Base-by-base conservation (phyloP, 1,284 basidiomycete species). In the Ganoderma multipileum region DNA sequence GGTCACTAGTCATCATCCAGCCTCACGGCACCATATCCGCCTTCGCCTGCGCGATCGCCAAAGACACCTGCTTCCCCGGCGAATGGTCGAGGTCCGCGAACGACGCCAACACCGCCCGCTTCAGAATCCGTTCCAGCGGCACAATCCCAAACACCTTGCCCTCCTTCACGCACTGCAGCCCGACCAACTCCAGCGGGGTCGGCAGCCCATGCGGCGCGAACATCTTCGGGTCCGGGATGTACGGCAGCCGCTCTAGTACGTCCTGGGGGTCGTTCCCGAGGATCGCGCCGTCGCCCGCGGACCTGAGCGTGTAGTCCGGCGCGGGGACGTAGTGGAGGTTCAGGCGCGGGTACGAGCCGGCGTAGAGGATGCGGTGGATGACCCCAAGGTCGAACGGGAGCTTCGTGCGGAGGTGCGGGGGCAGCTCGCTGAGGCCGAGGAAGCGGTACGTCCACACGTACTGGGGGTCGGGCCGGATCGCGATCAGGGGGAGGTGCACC, bases 391-490 rank as follows among this genome's bases (percentile, higher is more conserved):
- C 68, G 44, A 68, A 52, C 23, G 38, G 18, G 14, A 72, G 26
- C n/a, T 16, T n/a, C 28, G 39, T 20, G n/a, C 57, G 65, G 20
- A 50, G 41, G 23, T 58, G 50, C 23, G 12, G 23, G 20, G 61
- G 66, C 61, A 66, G 41, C 23, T 52, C 63, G 18, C 39, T 61
- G 52, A 75, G 38, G 44, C 78, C 77, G 23, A 81, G 68, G 72
- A 81, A 79, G 41, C 77, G 76, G 67, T 73, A 73, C n/a, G 74
- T 42, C 80, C 80, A 81, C 26, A 66, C 50, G 30, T 23, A 6
- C 18, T 52, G 39, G 7, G 67, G 65, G 6, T 62, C 57, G 6
- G 18, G 23, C 9, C 42, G 36, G 11, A 41, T 16, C 16, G 42
- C 23, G 9, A 72, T 28, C 14, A 36, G 47, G 2, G 65, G 68